phyloP scores from a whole-genome alignment of 2,329 filamentous ascomycete genomes.

The Diaporthe helianthi region DNA sequence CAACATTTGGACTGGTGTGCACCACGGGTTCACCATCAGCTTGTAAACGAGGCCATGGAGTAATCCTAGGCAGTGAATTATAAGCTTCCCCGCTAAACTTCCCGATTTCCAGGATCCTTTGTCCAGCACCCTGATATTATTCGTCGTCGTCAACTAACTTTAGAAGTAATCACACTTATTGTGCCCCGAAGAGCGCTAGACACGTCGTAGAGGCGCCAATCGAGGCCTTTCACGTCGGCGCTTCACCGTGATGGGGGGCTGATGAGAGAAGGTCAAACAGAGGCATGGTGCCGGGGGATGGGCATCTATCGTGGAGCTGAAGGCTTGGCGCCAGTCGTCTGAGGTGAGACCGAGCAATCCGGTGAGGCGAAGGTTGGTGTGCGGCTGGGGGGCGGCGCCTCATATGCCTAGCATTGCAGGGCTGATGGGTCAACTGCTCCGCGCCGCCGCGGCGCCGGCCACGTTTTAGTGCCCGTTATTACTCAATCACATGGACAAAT shows the following conservation, averaged over 20 bases:
- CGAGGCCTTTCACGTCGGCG: too few relatives aligned
- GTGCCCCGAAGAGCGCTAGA: not conserved
- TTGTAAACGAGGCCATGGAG: not conserved
- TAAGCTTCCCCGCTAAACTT: slow-evolving; percentile 6
- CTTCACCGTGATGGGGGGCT: not conserved
- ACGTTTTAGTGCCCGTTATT: not conserved
- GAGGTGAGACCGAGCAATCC: slow-evolving; percentile 14
- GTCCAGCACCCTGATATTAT: not conserved
- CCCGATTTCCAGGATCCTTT: not conserved
- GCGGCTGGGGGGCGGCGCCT: not conserved
- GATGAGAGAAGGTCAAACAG: not conserved
- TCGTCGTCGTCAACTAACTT: not conserved
- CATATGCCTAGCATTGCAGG: slow-evolving; percentile 4
- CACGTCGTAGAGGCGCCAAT: not conserved
- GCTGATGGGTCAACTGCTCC: too few relatives aligned
- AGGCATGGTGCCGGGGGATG: not conserved
- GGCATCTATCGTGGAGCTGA: slow-evolving; percentile 12
- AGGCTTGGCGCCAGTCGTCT: slow-evolving; percentile 7
- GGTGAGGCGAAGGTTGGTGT: not conserved
- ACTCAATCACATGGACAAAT: slow-evolving; percentile 7
- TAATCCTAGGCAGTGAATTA: not conserved
- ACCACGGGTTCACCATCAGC: not conserved
- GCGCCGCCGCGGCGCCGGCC: not conserved
- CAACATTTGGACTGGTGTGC: not conserved
- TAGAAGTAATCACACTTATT: not conserved